Percentiles rank a stretch among this genome's conserved stretches.
Evolutionary conservation across 208 protist species (phyloP).

Genomic region (Entamoeba histolytica): DNA sequence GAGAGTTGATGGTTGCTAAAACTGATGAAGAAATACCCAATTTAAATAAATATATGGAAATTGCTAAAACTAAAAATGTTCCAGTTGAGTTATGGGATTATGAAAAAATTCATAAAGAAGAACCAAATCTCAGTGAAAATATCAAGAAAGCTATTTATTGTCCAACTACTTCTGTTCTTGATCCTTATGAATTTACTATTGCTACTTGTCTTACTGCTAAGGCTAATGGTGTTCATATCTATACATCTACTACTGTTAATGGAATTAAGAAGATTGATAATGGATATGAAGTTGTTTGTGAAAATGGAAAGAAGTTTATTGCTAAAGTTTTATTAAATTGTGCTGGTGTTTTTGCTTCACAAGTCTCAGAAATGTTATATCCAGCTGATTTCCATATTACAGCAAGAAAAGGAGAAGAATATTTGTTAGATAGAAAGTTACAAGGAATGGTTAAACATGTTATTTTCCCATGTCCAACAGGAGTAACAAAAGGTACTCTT

Average conservation of each 20-base stretch:
- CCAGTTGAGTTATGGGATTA: neutral
- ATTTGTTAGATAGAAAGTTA: constrained; percentile 6
- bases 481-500: constrained; percentile 10
- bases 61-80: neutral
- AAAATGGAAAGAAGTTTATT: neutral
- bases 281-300: neutral
- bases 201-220: neutral
- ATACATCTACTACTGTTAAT: neutral
- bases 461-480: constrained; percentile 3
- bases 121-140: constrained; percentile 2
- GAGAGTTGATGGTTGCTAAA: constrained; percentile 13
- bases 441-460: neutral
- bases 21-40: neutral
- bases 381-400: neutral
- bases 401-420: constrained; percentile 11
- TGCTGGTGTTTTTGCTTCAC: constrained; percentile 8
- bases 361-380: neutral
- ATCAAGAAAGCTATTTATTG: neutral
- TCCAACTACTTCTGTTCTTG: neutral
- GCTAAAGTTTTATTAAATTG: constrained; percentile 3
- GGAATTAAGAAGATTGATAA: neutral
- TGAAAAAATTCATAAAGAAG: constrained; percentile 2
- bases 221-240: constrained; percentile 1
- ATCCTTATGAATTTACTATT: constrained; percentile 11
- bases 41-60: neutral